Evolutionary conservation across 2,329 filamentous ascomycete genomes (phyloP).

Genomic region (Talaromyces sp.): DNA sequence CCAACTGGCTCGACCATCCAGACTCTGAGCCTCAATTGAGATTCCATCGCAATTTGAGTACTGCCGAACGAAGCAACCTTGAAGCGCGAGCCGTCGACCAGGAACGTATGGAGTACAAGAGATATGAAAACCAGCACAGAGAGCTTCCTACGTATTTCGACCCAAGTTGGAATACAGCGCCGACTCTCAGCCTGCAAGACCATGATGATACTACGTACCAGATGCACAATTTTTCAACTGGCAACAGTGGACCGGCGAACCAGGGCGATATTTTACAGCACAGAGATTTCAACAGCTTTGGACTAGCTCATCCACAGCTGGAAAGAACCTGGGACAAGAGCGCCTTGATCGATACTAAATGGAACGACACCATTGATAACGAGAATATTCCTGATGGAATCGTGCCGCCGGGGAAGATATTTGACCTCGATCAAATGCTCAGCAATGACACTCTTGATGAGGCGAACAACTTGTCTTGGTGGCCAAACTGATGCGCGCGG

Average conservation of each 20-base stretch:
- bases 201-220: neutral
- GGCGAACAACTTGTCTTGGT: constrained; percentile 4
- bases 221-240: neutral
- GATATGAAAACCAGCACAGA: constrained; percentile 4
- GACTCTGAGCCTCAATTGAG: constrained; percentile 6
- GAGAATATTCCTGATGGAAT: neutral
- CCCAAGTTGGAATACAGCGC: constrained; percentile 6
- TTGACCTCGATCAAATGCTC: constrained; percentile 4
- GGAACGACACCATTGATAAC: neutral
- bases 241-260: neutral
- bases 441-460: constrained; percentile 1
- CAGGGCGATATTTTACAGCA: neutral
- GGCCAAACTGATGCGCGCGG: constrained; percentile 5
- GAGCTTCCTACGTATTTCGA: constrained; percentile 10
- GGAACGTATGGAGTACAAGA: constrained; percentile 1
- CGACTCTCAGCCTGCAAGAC: neutral
- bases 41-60: constrained; percentile 6
- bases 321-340: neutral
- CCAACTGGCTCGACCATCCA: constrained; percentile 1
- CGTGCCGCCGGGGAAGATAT: constrained; percentile 7
- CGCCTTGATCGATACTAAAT: neutral
- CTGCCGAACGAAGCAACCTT: constrained; percentile 2
- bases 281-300: neutral
- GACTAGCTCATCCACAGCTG: neutral
- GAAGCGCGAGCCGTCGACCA: constrained; percentile 2